Base-by-base conservation (phyloP, 768 basidiomycete genomes). In the Agrocybe chaxingu region DNA sequence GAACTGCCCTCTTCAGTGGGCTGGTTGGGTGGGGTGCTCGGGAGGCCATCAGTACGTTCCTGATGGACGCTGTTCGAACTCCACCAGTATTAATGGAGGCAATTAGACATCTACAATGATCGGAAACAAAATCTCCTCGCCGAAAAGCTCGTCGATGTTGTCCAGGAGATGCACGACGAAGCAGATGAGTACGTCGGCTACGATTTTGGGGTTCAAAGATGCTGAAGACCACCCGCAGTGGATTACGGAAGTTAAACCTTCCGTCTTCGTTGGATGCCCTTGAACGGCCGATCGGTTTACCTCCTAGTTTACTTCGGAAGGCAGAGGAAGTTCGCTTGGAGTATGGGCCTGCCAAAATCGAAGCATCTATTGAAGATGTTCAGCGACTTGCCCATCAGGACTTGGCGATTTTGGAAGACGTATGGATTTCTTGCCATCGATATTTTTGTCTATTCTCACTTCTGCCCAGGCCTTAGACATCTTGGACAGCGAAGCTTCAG, bases 241-340 rank as follows among this genome's bases (percentile, higher is more conserved):
- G 78, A 5, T 67, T 95, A 11, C 82, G 80, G 57, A 76, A 72
- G 1, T 74, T 91, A 41, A 89, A 90, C 60, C 79, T 97, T 11
- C 96, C 94, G 6, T 84, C 89, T 1, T 77, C 92, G 0, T 75
- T 97, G 19, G 92, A 98, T 60, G 92, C 92, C 0, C 71, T 97
- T 2, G 92, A 96, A 60, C 78, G 85, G 19, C 90, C 90, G 1
- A 79, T 92, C 18, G 92, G 93, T 12, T 75, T 98, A 11, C 96
- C 96, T 6, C 89, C 93, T 0, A 92, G 92, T 55, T 69, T 98
- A 18, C 66, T 98, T 44, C 82, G 79, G 46, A 93, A 91, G 66
- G 88, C 92, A 0, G 87, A 90, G 60, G 87, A 96, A 64, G 82
- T 98, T 1, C 79, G 89, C 36, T 67, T 79, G 0, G 87, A 89